Evolutionary conservation across 2,329 filamentous ascomycete species (phyloP).

Genomic region (Zasmidium citrigriseum): DNA sequence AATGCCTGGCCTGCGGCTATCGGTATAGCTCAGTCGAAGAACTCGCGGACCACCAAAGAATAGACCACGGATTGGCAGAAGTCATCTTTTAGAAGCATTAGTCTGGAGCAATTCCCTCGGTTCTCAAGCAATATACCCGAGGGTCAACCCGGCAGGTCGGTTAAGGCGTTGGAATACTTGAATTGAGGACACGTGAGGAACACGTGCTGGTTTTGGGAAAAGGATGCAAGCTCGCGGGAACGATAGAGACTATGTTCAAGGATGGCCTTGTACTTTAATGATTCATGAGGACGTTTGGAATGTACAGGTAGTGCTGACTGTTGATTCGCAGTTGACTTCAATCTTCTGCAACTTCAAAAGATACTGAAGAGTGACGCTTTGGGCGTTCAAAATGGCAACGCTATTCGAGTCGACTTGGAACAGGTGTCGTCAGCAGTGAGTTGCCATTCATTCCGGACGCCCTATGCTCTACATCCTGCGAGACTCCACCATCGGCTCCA

Average conservation of each 20-base stretch:
- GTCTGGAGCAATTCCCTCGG: constrained; percentile 6
- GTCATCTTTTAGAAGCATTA: constrained; percentile 18
- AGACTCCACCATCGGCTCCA: too few species aligned
- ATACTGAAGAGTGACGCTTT: too few species aligned
- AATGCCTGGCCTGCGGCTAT: constrained; percentile 26
- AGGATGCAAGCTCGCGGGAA: not conserved
- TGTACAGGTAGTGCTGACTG: too few species aligned
- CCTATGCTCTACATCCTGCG: too few species aligned
- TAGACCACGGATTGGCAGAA: constrained; percentile 22
- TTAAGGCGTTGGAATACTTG: not conserved
- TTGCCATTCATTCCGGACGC: too few species aligned
- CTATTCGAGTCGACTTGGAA: too few species aligned
- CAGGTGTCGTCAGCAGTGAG: too few species aligned
- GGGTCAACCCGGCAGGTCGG: not conserved
- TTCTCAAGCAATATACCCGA: constrained; percentile 4
- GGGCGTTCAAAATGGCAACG: too few species aligned
- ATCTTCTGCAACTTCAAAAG: too few species aligned
- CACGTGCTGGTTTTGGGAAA: not conserved
- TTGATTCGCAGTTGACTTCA: too few species aligned
- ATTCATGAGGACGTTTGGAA: not conserved
- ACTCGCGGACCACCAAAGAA: constrained; percentile 25
- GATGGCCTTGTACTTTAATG: not conserved
- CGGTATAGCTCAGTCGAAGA: constrained; percentile 25
- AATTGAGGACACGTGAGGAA: not conserved
- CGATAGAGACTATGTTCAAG: too few species aligned